Percentiles rank a stretch among this genome's conserved stretches.
These are phyloP conservation scores for cucumber (Cucumis sativus) DNA, from an alignment of 306 rosid genomes.

Conservation along the genomic window Cucumber_9930_V3 NC_026660.2:21558501-21559000, in stretches of 20 bases:
- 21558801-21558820: not conserved
- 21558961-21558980: not conserved
- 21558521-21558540: conserved; percentile 79
- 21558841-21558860: not conserved
- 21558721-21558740: conserved; percentile 96
- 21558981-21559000: not conserved
- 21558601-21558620: conserved; percentile 84
- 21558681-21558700: conserved; percentile 63
- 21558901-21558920: not conserved
- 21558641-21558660: conserved; percentile 46
- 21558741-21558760: conserved; percentile 81
- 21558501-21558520: conserved; percentile 92
- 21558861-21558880: not conserved
- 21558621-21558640: conserved; percentile 66
- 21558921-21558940: not conserved
- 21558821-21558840: not conserved
- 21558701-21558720: conserved; percentile 72
- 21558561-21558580: conserved; percentile 96
- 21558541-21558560: conserved; percentile 79
- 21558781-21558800: not conserved
- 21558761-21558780: conserved; percentile 1
- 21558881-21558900: not conserved
- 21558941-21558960: no score
- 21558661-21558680: conserved; percentile 48
- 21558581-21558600: conserved; percentile 91